Base-by-base conservation (phyloP, 2,329 filamentous ascomycete genomes). In the Fusarium nisikadoi region DNA sequence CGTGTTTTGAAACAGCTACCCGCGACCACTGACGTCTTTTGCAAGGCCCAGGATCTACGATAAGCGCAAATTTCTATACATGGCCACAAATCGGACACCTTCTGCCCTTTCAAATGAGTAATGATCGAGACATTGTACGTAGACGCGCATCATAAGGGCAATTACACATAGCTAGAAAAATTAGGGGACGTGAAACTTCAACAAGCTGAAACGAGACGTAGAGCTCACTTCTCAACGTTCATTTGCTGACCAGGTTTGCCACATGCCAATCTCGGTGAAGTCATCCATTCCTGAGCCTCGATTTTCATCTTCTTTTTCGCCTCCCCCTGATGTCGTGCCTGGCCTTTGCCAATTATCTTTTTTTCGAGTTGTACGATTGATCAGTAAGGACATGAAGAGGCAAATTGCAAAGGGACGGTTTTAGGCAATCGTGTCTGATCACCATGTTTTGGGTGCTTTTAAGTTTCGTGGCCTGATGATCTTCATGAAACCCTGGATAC, bases 261-360 rank as follows among this genome's bases (percentile, higher is more conserved):
- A 75, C 74, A 76, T 75, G 58, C 72, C 64, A 65, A 59, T 50
- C n/a, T 38, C 55, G 68, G 71, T 67, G 59, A 76, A 74, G 64
- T 65, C 74, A 71, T 67, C 35, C 67, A 70, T 70, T 65, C 65
- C 64, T 38, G 35, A 39, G 31, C 23, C 45, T 60, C 42, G 23
- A 46, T 35, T 39, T 71, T 58, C 57, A 43, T 65, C 41, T 47
- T 54, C 31, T 42, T 35, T 73, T 75, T 67, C 63, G 69, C 70
- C 72, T 65, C 66, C 73, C 66, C 72, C 69, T 73, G 69, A 61
- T 31, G 29, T 27, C 13, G 41, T 50, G 36, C 49, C n/a, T 42
- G 43, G 31, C 29, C 20, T 12, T 62, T 53, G 23, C 23, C 19
- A 38, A 53, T 29, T 17, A n/a, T 16, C 29, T 12, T 25, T 52